Percentiles rank a stretch among this genome's conserved stretches.
Conservation (phyloP, 2,329 filamentous ascomycete species). For the Colletotrichum sp. region DNA sequence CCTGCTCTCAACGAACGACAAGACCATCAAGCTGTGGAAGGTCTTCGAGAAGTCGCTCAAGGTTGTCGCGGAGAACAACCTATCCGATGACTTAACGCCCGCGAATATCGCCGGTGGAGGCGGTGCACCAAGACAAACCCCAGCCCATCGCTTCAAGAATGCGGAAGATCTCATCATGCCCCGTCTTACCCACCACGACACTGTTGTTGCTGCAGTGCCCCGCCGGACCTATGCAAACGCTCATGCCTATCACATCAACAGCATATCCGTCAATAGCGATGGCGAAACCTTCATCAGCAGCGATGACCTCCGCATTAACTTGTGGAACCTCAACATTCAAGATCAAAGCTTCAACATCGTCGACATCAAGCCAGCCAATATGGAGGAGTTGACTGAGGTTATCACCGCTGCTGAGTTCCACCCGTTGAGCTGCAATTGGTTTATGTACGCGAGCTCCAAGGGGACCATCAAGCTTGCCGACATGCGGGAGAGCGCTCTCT, state of each 20-base stretch:
- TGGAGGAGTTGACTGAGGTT: conserved; percentile 99
- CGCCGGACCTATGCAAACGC: conserved; percentile 97
- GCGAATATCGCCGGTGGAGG: conserved; percentile 75
- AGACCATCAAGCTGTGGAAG: conserved; percentile 99
- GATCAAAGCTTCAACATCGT: conserved; percentile 99
- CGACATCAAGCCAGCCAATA: conserved; percentile 99
- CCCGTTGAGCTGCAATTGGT: conserved; percentile 97
- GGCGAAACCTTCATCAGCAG: conserved; percentile 99
- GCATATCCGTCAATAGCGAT: conserved; percentile 99
- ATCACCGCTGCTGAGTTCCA: conserved; percentile 99
- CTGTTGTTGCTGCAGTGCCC: conserved; percentile 94
- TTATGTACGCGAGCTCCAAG: conserved; percentile 99
- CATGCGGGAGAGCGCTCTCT: conserved; percentile 96
- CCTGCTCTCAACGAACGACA: conserved; percentile 97
- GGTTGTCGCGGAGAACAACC: conserved; percentile 98
- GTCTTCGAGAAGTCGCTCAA: conserved; percentile 99
- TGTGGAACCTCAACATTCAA: conserved; percentile 99
- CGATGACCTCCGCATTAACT: conserved; percentile 95
- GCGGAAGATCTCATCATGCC: conserved; percentile 89
- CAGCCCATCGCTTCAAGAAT: conserved; percentile 77
- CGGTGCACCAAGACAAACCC: conserved; percentile 75
- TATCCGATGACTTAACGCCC: conserved; percentile 92
- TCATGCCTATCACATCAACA: conserved; percentile 99
- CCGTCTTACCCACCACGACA: conserved; percentile 96
- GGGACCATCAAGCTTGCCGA: conserved; percentile 98